phyloP scores from a whole-genome alignment of 768 basidiomycete species.

The Xerocomellus dryophilus region DNA sequence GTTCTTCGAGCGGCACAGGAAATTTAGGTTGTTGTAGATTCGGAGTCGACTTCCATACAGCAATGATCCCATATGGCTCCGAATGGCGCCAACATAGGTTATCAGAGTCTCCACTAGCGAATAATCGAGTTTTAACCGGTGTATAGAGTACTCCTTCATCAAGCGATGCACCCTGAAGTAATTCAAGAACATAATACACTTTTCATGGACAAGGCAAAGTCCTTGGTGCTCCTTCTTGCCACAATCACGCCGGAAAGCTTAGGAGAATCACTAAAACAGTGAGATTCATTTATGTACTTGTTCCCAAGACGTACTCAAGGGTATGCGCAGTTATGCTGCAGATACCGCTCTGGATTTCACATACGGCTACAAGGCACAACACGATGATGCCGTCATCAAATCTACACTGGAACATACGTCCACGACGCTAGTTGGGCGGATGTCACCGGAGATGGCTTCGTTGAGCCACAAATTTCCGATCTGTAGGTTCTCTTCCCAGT shows the following conservation, averaged over 20 bases:
- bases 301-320: background rate
- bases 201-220: background rate
- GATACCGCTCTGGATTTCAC: background rate
- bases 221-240: background rate
- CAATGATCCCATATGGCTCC: background rate
- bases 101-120: background rate
- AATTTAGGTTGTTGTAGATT: background rate
- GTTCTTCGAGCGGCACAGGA: background rate
- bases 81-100: slow-evolving; percentile 6
- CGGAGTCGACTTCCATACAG: slow-evolving; percentile 3
- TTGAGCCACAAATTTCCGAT: background rate
- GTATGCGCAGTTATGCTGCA: background rate
- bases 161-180: background rate
- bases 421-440: background rate
- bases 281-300: background rate
- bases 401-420: background rate
- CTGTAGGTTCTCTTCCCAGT: background rate
- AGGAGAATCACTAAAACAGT: background rate
- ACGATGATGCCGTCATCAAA: background rate
- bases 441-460: background rate
- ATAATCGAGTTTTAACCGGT: background rate
- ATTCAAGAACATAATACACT: background rate
- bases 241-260: background rate
- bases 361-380: slow-evolving; percentile 1
- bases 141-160: slow-evolving; percentile 1